Percentiles rank a stretch among this genome's conserved stretches.
These are phyloP conservation scores for Cadophora sp. DNA, from an alignment of 2,329 filamentous ascomycete genomes.

Conservation along the genomic window DNA sequence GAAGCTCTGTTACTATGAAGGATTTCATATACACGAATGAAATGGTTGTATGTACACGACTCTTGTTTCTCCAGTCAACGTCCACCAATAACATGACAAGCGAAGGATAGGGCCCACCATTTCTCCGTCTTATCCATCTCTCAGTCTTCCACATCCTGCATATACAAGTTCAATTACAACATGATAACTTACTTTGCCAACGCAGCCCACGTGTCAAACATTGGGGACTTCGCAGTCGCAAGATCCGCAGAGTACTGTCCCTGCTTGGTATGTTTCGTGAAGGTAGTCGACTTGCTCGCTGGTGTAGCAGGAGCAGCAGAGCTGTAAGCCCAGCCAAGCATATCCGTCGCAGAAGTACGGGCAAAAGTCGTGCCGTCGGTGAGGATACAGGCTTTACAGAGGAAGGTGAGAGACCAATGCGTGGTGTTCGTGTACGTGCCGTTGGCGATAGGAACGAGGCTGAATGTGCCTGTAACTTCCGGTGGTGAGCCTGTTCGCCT, in stretches of 20 bases:
- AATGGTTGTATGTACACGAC: not conserved
- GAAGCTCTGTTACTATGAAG: not conserved
- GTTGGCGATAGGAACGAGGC: conserved; percentile 53
- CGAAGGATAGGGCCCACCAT: not conserved
- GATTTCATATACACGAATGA: not conserved
- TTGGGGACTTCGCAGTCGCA: conserved; percentile 18
- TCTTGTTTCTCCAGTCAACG: not conserved
- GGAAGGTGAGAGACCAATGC: conserved; percentile 60
- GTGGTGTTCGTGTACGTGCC: conserved; percentile 60
- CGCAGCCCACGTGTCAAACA: conserved; percentile 27
- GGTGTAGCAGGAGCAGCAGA: conserved; percentile 24
- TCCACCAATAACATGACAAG: not conserved
- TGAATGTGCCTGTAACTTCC: conserved; percentile 46
- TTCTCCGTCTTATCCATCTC: not conserved
- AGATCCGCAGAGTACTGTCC: conserved; percentile 26
- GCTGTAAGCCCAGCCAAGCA: conserved; percentile 28
- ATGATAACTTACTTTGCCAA: conserved; percentile 10
- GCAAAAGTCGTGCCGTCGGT: conserved; percentile 45
- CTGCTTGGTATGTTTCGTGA: conserved; percentile 26
- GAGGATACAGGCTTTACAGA: conserved; percentile 54
- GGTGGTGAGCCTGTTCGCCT: conserved; percentile 40
- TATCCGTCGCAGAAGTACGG: conserved; percentile 2
- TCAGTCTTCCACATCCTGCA: not conserved
- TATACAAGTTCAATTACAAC: not conserved
- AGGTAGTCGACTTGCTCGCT: conserved; percentile 18